These are phyloP conservation scores for Kalanchoe fedtschenkoi DNA, from an alignment of 164 flowering plant species.

Conservation along the genomic window DNA sequence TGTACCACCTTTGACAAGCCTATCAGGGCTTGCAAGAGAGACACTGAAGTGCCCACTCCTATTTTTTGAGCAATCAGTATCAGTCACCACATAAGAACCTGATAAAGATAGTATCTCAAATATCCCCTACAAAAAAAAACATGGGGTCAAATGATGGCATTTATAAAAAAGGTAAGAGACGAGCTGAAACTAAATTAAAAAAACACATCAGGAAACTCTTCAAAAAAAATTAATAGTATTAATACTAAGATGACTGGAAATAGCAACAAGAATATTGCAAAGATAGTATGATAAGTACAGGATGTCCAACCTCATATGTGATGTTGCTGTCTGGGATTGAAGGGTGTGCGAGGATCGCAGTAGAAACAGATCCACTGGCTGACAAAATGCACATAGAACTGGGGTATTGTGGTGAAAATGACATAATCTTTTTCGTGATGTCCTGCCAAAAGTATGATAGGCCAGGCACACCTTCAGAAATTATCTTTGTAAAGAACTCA, in stretches of 20 bases:
- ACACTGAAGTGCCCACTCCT: constrained; percentile 69
- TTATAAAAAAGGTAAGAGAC: background rate
- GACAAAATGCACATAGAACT: constrained; percentile 73
- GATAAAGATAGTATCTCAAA: constrained; percentile 81
- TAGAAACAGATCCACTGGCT: constrained; percentile 76
- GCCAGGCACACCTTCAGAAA: background rate
- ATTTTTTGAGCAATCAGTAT: constrained; percentile 40
- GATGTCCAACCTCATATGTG: constrained; percentile 64
- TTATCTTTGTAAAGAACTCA: background rate
- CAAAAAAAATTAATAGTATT: too few relatives aligned
- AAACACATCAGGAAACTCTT: too few relatives aligned
- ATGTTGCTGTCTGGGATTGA: constrained; percentile 69
- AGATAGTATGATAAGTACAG: too few relatives aligned
- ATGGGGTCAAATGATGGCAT: background rate
- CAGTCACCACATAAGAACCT: constrained; percentile 58
- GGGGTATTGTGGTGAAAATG: constrained; percentile 77
- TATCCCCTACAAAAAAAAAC: constrained; percentile 47
- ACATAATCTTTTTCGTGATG: constrained; percentile 61
- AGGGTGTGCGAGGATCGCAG: constrained; percentile 75
- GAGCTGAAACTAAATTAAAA: background rate
- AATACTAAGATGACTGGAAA: too few relatives aligned
- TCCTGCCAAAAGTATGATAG: constrained; percentile 38
- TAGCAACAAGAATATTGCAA: background rate
- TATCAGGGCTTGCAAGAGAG: constrained; percentile 82
- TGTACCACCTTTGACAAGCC: constrained; percentile 85